Conservation (phyloP, 2,329 filamentous ascomycete genomes). For the Cyphellophora europaea region DNA sequence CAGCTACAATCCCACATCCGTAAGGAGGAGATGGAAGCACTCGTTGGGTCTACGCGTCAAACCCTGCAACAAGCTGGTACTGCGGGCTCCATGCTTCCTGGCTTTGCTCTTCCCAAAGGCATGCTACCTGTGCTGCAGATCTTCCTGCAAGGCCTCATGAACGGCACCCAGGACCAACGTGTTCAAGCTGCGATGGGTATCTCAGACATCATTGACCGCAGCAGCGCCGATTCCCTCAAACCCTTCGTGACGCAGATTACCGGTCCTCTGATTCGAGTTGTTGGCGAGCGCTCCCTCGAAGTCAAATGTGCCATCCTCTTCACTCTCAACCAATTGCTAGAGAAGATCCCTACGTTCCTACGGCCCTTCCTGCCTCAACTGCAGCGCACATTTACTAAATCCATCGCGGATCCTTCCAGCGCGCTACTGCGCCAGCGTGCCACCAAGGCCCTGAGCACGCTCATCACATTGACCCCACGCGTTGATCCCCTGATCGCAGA, state of each 20-base stretch:
- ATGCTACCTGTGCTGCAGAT: conserved; percentile 95
- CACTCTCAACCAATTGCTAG: conserved; percentile 86
- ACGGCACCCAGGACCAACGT: conserved; percentile 84
- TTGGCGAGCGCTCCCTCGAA: conserved; percentile 90
- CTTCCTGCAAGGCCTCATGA: conserved; percentile 96
- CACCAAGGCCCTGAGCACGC: conserved; percentile 83
- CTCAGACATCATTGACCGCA: conserved; percentile 90
- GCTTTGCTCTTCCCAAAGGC: conserved; percentile 87
- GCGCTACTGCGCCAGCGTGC: conserved; percentile 79
- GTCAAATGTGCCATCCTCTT: conserved; percentile 87
- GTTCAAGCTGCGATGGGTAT: conserved; percentile 88
- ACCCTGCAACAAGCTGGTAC: conserved; percentile 83
- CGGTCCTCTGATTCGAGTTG: conserved; percentile 91
- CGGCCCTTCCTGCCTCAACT: conserved; percentile 96
- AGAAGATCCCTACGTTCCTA: conserved; percentile 91
- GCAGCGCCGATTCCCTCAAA: conserved; percentile 76
- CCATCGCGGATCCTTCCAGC: conserved; percentile 84
- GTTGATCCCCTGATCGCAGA: conserved; percentile 91
- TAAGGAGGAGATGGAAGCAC: conserved; percentile 96
- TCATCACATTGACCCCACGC: conserved; percentile 91
- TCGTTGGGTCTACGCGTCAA: conserved; percentile 78
- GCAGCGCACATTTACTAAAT: conserved; percentile 93
- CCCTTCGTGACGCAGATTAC: conserved; percentile 97
- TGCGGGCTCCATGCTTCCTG: conserved; percentile 70
- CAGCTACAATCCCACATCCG: conserved; percentile 81